A percentile compares a stretch with the other conserved stretches of the same genome.
These are phyloP conservation scores for Acanthamoeba healyi DNA, from an alignment of 208 protist species.

Conservation along the genomic window DNA sequence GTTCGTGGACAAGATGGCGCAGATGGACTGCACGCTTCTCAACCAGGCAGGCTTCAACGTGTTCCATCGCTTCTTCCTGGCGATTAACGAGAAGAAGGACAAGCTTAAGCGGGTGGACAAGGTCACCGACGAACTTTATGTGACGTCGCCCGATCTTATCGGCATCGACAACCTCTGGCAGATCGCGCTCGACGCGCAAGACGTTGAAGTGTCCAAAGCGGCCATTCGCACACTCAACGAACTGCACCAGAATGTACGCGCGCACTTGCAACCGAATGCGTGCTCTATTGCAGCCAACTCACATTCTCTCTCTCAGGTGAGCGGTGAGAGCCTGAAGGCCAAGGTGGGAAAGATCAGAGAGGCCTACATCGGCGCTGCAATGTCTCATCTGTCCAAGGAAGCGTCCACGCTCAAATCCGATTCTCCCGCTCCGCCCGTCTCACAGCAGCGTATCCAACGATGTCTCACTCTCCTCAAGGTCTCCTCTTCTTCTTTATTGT, in stretches of 20 bases:
- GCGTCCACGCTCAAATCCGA: not conserved
- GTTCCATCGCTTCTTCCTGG: slow-evolving; percentile 81
- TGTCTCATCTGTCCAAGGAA: slow-evolving; percentile 58
- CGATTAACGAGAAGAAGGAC: slow-evolving; percentile 81
- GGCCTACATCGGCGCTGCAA: slow-evolving; percentile 41
- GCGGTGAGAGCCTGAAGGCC: slow-evolving; percentile 62
- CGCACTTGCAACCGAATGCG: too few species aligned
- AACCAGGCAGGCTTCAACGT: slow-evolving; percentile 77
- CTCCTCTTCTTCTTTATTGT: not conserved
- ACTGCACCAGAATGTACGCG: slow-evolving; percentile 76
- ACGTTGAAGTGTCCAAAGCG: slow-evolving; percentile 69
- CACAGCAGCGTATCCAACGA: slow-evolving; percentile 67
- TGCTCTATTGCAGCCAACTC: not conserved
- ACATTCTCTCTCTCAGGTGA: not conserved
- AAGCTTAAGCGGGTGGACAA: slow-evolving; percentile 66
- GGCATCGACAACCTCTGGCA: slow-evolving; percentile 79
- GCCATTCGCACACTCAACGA: slow-evolving; percentile 78
- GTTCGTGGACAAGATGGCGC: slow-evolving; percentile 84
- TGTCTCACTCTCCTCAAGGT: slow-evolving; percentile 68
- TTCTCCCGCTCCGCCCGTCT: not conserved
- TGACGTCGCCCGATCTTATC: slow-evolving; percentile 62
- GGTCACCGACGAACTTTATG: slow-evolving; percentile 45
- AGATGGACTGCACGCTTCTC: slow-evolving; percentile 76
- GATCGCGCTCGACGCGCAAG: slow-evolving; percentile 74
- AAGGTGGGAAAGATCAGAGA: slow-evolving; percentile 70